Conservation (phyloP, 208 protist species). For the Blastocrithidia nonstop region DNA sequence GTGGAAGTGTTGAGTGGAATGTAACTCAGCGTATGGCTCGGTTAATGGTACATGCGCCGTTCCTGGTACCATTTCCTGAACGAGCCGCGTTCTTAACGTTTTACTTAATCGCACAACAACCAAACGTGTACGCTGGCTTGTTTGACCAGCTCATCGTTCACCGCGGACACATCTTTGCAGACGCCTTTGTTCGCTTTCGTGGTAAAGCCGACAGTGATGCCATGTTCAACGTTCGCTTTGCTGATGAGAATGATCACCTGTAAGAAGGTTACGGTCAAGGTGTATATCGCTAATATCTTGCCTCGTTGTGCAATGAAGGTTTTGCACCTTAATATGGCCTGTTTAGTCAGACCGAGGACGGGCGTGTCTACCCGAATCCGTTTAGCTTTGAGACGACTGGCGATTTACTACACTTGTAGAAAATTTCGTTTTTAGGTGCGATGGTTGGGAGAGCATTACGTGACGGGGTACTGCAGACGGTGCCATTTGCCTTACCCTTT, state of each 20-base stretch:
- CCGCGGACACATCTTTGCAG: conserved; percentile 64
- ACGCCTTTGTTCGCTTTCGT: conserved; percentile 57
- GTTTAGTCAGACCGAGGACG: conserved; percentile 71
- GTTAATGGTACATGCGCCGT: conserved; percentile 52
- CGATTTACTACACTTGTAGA: conserved; percentile 39
- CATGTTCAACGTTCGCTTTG: conserved; percentile 49
- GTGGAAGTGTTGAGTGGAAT: conserved; percentile 24
- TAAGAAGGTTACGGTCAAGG: conserved; percentile 86
- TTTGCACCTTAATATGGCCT: conserved; percentile 73
- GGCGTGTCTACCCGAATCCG: conserved; percentile 84
- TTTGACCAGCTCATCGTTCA: conserved; percentile 14
- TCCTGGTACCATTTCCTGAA: conserved; percentile 54
- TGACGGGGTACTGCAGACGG: conserved; percentile 80
- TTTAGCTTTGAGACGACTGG: conserved; percentile 50
- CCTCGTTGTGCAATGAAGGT: conserved; percentile 55
- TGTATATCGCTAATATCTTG: conserved; percentile 86
- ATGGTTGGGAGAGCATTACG: conserved; percentile 83
- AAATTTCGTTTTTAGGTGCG: conserved; percentile 80
- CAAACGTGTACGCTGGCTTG: conserved; percentile 2
- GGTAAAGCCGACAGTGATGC: conserved; percentile 19
- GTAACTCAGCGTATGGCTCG: conserved; percentile 25
- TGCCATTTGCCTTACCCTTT: conserved; percentile 88
- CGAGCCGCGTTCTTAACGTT: conserved; percentile 43
- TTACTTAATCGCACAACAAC: conserved; percentile 20
- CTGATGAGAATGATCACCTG: conserved; percentile 12